phyloP scores from a whole-genome alignment of 805 yeast genomes.

The Schwanniomyces vanrijiae region DNA sequence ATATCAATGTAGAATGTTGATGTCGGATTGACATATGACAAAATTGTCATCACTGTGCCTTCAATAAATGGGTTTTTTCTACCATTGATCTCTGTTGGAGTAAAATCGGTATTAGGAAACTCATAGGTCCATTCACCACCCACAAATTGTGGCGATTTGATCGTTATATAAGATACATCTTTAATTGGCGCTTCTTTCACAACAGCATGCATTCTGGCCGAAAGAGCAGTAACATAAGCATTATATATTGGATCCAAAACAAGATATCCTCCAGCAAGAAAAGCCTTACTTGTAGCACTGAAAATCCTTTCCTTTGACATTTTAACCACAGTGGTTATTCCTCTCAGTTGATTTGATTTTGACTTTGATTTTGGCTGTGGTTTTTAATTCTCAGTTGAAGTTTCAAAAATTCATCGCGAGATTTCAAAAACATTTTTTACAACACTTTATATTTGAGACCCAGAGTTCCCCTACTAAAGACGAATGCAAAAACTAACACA shows the following conservation, averaged over 20 bases:
- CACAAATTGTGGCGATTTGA: constrained; percentile 75
- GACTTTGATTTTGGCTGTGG: no score
- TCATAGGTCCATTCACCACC: constrained; percentile 68
- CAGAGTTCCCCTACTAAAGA: no score
- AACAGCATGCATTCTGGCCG: constrained; percentile 86
- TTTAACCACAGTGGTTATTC: background rate
- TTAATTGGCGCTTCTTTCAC: constrained; percentile 20
- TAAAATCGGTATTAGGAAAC: constrained; percentile 11
- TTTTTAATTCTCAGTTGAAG: no score
- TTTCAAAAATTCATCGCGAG: background rate
- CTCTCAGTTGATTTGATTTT: background rate
- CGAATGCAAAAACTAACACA: constrained; percentile 2
- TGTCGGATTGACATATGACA: constrained; percentile 49
- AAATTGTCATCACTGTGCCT: constrained; percentile 55
- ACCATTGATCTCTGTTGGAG: constrained; percentile 27
- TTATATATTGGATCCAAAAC: constrained; percentile 76
- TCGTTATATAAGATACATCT: constrained; percentile 29
- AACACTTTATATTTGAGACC: no score
- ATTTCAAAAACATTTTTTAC: background rate
- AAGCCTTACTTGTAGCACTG: constrained; percentile 95
- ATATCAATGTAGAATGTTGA: constrained; percentile 40
- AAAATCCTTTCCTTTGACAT: constrained; percentile 45
- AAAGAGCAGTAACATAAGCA: constrained; percentile 82
- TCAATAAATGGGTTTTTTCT: constrained; percentile 71
- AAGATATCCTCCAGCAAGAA: constrained; percentile 91